Base-by-base conservation (phyloP, 1,284 basidiomycete genomes). In the Leccinum angustisporum region DNA sequence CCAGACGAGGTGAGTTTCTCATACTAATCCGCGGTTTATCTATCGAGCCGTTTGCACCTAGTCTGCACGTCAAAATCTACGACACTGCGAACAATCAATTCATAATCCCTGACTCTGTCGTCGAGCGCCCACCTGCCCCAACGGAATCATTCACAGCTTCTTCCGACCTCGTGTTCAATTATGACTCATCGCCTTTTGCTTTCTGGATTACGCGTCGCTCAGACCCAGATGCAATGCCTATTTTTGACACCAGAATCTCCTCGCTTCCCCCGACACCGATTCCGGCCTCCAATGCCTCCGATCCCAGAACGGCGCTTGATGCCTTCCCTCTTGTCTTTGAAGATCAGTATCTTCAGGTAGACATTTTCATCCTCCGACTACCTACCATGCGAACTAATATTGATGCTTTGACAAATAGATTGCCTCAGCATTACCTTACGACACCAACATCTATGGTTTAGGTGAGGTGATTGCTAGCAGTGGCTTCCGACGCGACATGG, bases 171-270 rank as follows among this genome's bases (percentile, higher is more conserved):
- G 72, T 83, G 2, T 94, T 94, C 78, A 86, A 91, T 68, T 86
- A 88, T 69, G 79, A 86, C 0, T 30, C 81, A 1, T 78, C 79
- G 0, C 88, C 89, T 0, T 93, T 93, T 70, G 84, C 86, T 2
- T 93, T 92, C 73, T 93, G 91, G 90, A 85, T 92, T 64, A 87
- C 85, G 2, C 83, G 90, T 54, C 81, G 85, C 52, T 84, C 83
- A 9, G 78, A 84, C 33, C 85, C 85, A 8, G 74, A 81, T 21
- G 80, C 79, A 10, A 70, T 74, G 52, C 86, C 89, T 31, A 75
- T 94, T 48, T 94, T 94, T 69, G 91, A 94, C 70, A 93, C 91
- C 1, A 82, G 90, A 31, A 68, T 79, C 16, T 65, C 77, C 0
- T 87, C 85, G 0, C 75, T 89, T 4, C 86, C 87, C 1, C 56